A percentile compares a stretch with the other conserved stretches of the same genome.
Evolutionary conservation across 768 basidiomycete genomes (phyloP).

Genomic region (Dentipellis fragilis): DNA sequence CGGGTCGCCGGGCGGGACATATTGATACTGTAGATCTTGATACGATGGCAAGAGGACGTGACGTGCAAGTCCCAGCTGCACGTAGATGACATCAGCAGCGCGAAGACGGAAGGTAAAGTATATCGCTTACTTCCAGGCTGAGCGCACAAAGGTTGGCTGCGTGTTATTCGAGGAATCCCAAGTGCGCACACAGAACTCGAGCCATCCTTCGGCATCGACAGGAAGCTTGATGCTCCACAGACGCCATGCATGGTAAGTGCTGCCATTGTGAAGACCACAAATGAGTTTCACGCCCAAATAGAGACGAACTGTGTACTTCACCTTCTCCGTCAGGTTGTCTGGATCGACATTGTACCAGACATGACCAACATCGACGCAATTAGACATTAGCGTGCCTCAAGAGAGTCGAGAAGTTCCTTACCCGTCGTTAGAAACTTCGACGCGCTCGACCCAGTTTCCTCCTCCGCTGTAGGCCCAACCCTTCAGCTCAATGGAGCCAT

Average conservation of each 20-base stretch:
- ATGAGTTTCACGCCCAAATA: not conserved
- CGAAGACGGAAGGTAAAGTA: not conserved
- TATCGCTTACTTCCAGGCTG: conserved; percentile 40
- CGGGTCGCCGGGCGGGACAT: conserved; percentile 30
- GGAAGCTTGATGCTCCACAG: conserved; percentile 43
- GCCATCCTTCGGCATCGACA: conserved; percentile 46
- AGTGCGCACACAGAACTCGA: conserved; percentile 43
- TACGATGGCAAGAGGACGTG: conserved; percentile 41
- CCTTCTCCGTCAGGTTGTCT: conserved; percentile 41
- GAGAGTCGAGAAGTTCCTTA: not conserved
- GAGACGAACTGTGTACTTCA: conserved; percentile 4
- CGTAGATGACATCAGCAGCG: not conserved
- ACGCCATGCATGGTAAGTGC: conserved; percentile 48
- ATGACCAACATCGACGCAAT: conserved; percentile 20
- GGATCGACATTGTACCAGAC: conserved; percentile 39
- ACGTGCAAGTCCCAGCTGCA: conserved; percentile 42
- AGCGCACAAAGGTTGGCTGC: conserved; percentile 43
- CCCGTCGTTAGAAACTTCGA: conserved; percentile 40
- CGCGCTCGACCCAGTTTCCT: conserved; percentile 46
- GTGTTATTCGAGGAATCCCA: conserved; percentile 54
- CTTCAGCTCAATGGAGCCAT: conserved; percentile 32
- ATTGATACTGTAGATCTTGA: conserved; percentile 47
- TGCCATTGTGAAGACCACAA: conserved; percentile 9
- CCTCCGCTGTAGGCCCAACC: conserved; percentile 24
- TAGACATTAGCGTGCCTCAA: no score